A percentile compares a stretch with the other conserved stretches of the same genome.
These are phyloP conservation scores for Thozetella sp. DNA, from an alignment of 495 filamentous ascomycete species.

Conservation along the genomic window DNA sequence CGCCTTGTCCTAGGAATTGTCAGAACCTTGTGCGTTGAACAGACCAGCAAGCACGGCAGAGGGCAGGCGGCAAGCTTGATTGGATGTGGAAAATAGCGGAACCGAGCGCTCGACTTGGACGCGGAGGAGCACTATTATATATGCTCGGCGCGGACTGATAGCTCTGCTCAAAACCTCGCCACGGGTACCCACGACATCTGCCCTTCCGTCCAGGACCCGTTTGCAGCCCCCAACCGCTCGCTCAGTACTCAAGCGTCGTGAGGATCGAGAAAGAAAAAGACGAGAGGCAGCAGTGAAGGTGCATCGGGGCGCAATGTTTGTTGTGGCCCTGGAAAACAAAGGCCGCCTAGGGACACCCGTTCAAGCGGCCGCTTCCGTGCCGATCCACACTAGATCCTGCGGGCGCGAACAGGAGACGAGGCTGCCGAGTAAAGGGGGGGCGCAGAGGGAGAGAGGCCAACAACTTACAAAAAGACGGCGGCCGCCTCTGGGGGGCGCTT, in stretches of 20 bases:
- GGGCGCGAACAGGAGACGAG: background rate
- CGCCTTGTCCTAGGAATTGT: no score
- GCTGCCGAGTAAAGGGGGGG: background rate
- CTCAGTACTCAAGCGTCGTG: background rate
- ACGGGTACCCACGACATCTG: no score
- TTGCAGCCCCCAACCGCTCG: background rate
- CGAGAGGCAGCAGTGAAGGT: no score
- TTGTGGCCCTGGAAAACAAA: background rate
- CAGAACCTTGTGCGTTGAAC: no score
- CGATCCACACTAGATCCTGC: background rate
- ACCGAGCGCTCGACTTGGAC: background rate
- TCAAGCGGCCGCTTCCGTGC: background rate
- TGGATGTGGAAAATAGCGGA: conserved; percentile 2
- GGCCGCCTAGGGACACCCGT: background rate
- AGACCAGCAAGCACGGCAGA: background rate
- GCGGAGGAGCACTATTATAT: background rate
- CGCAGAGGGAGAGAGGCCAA: background rate
- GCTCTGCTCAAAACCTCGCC: background rate
- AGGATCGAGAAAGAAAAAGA: background rate
- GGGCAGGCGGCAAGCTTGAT: background rate
- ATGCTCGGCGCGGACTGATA: background rate
- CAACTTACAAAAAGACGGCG: no score
- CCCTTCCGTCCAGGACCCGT: background rate
- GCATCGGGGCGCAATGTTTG: background rate
- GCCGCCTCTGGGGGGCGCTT: no score